Evolutionary conservation across 2,329 filamentous ascomycete genomes (phyloP).

Genomic region (Pseudophaeomoniella oleicola): DNA sequence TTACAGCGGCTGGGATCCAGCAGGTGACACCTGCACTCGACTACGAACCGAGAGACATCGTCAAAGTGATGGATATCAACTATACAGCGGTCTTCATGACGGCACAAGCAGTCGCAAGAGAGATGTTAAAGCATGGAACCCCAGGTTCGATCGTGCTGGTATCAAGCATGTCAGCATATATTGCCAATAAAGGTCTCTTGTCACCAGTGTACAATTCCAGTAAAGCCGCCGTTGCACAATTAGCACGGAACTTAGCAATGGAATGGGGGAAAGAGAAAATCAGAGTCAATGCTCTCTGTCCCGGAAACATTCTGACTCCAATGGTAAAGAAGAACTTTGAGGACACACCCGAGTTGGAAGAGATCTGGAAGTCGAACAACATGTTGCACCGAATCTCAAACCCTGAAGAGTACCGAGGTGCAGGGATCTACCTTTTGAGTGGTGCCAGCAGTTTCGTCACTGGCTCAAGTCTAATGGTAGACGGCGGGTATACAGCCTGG

Average conservation of each 20-base stretch:
- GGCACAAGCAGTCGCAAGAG: slow-evolving; percentile 8
- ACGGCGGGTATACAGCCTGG: slow-evolving; percentile 48
- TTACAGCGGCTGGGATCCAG: slow-evolving; percentile 29
- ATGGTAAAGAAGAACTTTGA: slow-evolving; percentile 75
- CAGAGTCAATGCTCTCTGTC: slow-evolving; percentile 38
- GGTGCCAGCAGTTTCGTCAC: slow-evolving; percentile 60
- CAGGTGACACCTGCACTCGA: slow-evolving; percentile 25
- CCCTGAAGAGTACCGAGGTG: slow-evolving; percentile 25
- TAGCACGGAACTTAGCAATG: slow-evolving; percentile 26
- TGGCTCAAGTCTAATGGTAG: slow-evolving; percentile 52
- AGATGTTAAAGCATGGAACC: slow-evolving; percentile 2
- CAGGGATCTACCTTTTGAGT: slow-evolving; percentile 53
- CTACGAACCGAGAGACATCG: slow-evolving; percentile 23
- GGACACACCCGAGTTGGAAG: slow-evolving; percentile 48
- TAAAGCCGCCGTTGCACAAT: slow-evolving; percentile 27
- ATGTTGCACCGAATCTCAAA: slow-evolving; percentile 23
- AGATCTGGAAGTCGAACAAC: slow-evolving; percentile 29
- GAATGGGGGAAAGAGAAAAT: slow-evolving; percentile 31
- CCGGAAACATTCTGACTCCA: slow-evolving; percentile 43
- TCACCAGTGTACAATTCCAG: slow-evolving; percentile 25
- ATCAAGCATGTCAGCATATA: slow-evolving; percentile 10
- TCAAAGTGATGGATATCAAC: slow-evolving; percentile 18
- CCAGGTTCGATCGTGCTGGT: slow-evolving; percentile 10
- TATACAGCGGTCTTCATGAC: slow-evolving; percentile 11
- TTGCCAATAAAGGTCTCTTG: slow-evolving; percentile 9